Base-by-base conservation (phyloP, 2,329 filamentous ascomycete species). In the Fusarium sp. region DNA sequence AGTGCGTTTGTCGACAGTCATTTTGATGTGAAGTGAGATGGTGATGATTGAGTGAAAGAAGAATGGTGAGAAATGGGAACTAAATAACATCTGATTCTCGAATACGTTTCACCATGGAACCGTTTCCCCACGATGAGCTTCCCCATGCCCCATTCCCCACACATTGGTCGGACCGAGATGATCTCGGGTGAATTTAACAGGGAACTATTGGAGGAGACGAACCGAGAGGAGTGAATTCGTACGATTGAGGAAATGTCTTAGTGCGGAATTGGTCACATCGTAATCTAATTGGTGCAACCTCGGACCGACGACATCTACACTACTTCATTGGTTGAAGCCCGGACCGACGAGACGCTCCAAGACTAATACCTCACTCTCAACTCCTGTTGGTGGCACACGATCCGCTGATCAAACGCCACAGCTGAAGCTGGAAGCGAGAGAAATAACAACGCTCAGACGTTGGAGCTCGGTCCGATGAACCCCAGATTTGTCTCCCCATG, bases 1-100 rank as follows among this genome's bases (percentile, higher is more conserved):
- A 7, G 59, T 50, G 3, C 60, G 71, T 13, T 61, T 66, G 26
- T 32, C 67, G 59, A 73, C 59, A 14, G 71, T 73, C 71, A 73
- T 73, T 55, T 19, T 7, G 2, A 33, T n/a, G 15, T 4, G 8
- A 33, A 3, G n/a, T 13, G 17, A 8, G n/a, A 28, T 1, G 32
- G 28, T 30, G 28, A 30, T 30, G 3, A 13, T 30, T n/a, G n/a
- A n/a, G 11, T 30, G 10, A 1, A 30, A 30, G 28, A 30, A 30
- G 28, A 30, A 30, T 11, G 9, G 28, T 26, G 6, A 6, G 11
- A 28, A 13, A 20, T 2, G 5, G 35, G 8, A 28, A 39, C 48
- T 65, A 53, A 48, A 50, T 65, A 53, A 19, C 20, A 37, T 24
- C 32, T 33, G 11, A 35, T 22, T 13, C 28, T 13, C 28, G 17